Evolutionary conservation across 345 rosid species (phyloP), one percentile per base, ranked within the genome.

Genomic region (Chamaenerion angustifolium): DNA sequence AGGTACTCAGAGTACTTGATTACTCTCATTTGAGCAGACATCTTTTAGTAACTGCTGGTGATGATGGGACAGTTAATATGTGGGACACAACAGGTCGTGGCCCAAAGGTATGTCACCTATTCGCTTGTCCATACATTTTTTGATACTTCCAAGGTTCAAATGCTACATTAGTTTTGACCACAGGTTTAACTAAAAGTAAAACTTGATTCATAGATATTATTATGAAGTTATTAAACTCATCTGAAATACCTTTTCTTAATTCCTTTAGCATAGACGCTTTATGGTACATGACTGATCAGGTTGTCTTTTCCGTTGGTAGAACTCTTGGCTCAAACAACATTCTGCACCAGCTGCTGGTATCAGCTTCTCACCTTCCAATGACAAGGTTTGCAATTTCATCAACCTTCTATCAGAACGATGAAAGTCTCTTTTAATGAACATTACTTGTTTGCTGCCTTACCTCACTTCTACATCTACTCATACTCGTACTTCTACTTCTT

Each of bases 301-400:
- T 45, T 23, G 14, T 52, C 14, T 60, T 13, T 10, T 14, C 12
- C 52, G 50, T 73, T 56, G 35, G 43, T 72, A 93, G 99, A 77
- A 74, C 63, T 85, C 95, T 54, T 93, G 96, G 99, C 69, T 71
- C 63, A 93, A 82, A 71, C 99, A 88, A 68, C 96, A 93, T 64
- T 82, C 94, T 58, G 99, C 99, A 45, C 99, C 99, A 61, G 57
- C 90, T 43, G 84, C 95, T 71, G 99, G 96, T 64, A 64, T 93
- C 54, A 67, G 88, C 76, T 93, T 93, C 75, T 93, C 95, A 19
- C 98, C 96, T 42, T 82, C 99, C 52, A 81, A 72, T 64, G 96
- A 88, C 72, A 93, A 93, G 96, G 99, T 93, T 46, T 57, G 23
- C 18, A 16, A 31, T 54, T 16, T 50, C 56, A 53, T 47, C 60